Percentiles rank a stretch among this genome's conserved stretches.
Evolutionary conservation across 2,329 filamentous ascomycete species (phyloP).

Genomic region (Diplodia intermedia): DNA sequence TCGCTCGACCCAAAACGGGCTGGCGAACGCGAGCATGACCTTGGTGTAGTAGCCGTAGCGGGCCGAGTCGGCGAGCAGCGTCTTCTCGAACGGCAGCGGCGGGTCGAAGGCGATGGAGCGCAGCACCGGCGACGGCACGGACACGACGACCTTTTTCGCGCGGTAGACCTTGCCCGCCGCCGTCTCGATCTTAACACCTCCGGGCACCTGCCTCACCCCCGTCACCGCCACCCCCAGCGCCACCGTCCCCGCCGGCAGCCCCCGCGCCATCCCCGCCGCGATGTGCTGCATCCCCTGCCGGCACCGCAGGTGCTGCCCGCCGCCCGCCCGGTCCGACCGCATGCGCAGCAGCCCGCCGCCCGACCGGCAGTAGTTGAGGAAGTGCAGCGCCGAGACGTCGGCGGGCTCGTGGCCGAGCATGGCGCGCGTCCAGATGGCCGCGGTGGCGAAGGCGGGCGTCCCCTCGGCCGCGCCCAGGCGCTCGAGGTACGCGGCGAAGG

Average conservation of each 20-base stretch:
- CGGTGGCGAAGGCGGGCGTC: conserved; percentile 45
- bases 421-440: conserved; percentile 56
- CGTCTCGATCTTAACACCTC: conserved; percentile 38
- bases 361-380: conserved; percentile 63
- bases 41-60: conserved; percentile 59
- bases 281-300: conserved; percentile 52
- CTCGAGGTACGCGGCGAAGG: conserved; percentile 49
- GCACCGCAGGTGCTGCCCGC: conserved; percentile 61
- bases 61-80: conserved; percentile 46
- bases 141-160: conserved; percentile 57
- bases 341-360: conserved; percentile 60
- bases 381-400: conserved; percentile 61
- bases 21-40: conserved; percentile 55
- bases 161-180: conserved; percentile 37
- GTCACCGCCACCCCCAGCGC: conserved; percentile 45
- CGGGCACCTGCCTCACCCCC: conserved; percentile 41
- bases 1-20: conserved; percentile 56
- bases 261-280: conserved; percentile 46
- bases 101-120: conserved; percentile 56
- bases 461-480: conserved; percentile 42
- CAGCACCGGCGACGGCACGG: conserved; percentile 57
- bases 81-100: conserved; percentile 52
- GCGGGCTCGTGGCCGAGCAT: conserved; percentile 60
- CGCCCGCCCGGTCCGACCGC: conserved; percentile 60
- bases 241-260: conserved; percentile 42